Conservation (phyloP, 345 rosid species). For the Viola odorata region DNA sequence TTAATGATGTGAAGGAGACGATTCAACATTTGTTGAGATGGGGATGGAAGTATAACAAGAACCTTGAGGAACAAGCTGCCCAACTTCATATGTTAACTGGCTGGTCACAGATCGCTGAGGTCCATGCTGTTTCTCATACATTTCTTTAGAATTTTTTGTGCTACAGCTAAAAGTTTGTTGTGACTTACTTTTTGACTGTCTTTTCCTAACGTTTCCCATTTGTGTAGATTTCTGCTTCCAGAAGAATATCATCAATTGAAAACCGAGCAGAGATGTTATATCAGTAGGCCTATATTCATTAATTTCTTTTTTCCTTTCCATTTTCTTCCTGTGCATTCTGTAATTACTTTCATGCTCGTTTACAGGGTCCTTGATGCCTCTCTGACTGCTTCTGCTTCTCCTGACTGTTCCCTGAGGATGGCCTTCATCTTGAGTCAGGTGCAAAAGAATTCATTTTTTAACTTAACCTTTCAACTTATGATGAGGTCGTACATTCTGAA, state of each 20-base stretch:
- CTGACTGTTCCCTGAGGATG: constrained; percentile 90
- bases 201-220: constrained; percentile 11
- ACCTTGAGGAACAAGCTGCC: constrained; percentile 97
- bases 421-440: constrained; percentile 82
- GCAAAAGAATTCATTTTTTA: neutral
- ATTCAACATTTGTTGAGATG: constrained; percentile 83
- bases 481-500: neutral
- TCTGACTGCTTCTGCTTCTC: constrained; percentile 87
- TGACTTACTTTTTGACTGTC: neutral
- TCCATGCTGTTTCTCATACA: constrained; percentile 20
- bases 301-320: constrained; percentile 6
- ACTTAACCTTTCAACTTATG: neutral
- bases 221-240: constrained; percentile 67
- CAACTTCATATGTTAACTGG: constrained; percentile 97
- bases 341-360: constrained; percentile 27
- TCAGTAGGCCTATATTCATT: constrained; percentile 46
- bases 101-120: constrained; percentile 96
- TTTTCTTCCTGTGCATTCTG: constrained; percentile 15
- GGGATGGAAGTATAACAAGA: constrained; percentile 93
- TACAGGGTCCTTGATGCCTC: constrained; percentile 88
- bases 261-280: constrained; percentile 72
- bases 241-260: constrained; percentile 64
- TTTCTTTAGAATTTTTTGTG: neutral
- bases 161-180: neutral
- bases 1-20: constrained; percentile 69